These are phyloP conservation scores for Zygosaccharomyces pseudobailii DNA, from an alignment of 1,139 yeast species.

Conservation along the genomic window DNA sequence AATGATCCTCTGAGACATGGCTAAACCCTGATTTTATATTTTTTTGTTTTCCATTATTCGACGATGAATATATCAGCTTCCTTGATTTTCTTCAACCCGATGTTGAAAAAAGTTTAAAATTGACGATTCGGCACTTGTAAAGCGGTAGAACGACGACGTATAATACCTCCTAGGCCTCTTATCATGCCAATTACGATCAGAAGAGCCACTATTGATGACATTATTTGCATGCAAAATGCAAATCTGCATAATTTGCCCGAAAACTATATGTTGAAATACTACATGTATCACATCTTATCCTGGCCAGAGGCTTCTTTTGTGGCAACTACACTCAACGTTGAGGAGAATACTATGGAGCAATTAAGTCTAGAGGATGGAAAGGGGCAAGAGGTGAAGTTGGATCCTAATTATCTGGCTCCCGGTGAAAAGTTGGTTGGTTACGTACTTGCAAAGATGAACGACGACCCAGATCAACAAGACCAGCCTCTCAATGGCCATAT, in stretches of 20 bases:
- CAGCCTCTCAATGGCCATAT: constrained; percentile 90
- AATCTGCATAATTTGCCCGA: constrained; percentile 92
- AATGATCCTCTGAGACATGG: constrained; percentile 14
- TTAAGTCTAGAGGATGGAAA: constrained; percentile 20
- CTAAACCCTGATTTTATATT: background rate
- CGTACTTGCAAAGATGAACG: constrained; percentile 95
- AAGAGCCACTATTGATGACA: constrained; percentile 79
- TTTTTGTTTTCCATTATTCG: background rate
- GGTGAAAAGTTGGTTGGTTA: constrained; percentile 90
- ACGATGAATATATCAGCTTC: background rate
- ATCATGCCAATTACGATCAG: constrained; percentile 81
- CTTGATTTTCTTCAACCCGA: background rate
- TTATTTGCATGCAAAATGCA: constrained; percentile 95
- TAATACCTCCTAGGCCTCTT: background rate
- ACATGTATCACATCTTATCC: constrained; percentile 85
- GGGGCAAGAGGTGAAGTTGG: constrained; percentile 37
- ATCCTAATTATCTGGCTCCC: constrained; percentile 50
- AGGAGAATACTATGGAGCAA: constrained; percentile 37
- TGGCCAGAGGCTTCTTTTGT: constrained; percentile 99
- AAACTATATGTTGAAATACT: constrained; percentile 86
- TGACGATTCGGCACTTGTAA: background rate
- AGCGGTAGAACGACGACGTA: background rate
- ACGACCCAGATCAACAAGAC: constrained; percentile 61
- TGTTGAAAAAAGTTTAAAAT: background rate
- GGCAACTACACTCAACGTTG: constrained; percentile 65